Percentiles rank a stretch among this genome's conserved stretches.
phyloP scores from a whole-genome alignment of 768 basidiomycete genomes.

The Sporobolomyces roseus region DNA sequence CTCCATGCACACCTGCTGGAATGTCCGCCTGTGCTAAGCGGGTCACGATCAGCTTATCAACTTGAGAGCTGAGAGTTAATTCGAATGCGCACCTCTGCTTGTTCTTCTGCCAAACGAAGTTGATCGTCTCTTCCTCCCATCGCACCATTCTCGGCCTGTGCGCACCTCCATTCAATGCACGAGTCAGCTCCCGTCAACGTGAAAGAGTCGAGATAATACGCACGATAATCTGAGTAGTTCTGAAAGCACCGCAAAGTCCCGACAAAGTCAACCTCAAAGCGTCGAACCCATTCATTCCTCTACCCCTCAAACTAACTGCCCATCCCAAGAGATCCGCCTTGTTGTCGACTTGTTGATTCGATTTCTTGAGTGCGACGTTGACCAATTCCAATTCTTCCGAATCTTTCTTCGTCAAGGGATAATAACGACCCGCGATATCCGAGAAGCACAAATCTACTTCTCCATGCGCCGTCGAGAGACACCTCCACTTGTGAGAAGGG shows the following conservation, averaged over 20 bases:
- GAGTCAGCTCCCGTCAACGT: neutral
- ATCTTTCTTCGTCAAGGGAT: neutral
- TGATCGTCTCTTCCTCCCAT: neutral
- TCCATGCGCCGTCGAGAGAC: neutral
- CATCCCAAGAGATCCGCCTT: neutral
- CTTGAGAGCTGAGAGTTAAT: no score
- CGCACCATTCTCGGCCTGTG: slow-evolving; percentile 11
- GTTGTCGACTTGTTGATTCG: neutral
- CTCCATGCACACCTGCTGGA: no score
- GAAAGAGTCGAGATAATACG: neutral
- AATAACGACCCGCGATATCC: slow-evolving; percentile 25
- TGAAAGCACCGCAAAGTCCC: neutral
- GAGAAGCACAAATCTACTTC: slow-evolving; percentile 12
- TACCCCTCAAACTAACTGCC: neutral
- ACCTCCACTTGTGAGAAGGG: slow-evolving; percentile 29
- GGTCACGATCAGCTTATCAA: no score
- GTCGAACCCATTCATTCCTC: slow-evolving; percentile 10
- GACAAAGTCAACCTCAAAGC: slow-evolving; percentile 18
- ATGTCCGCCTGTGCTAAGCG: no score
- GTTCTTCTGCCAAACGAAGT: slow-evolving; percentile 18
- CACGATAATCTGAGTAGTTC: slow-evolving; percentile 15
- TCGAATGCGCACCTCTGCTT: slow-evolving; percentile 9
- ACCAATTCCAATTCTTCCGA: neutral
- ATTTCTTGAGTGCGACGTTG: neutral
- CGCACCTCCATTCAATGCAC: neutral